A percentile compares a stretch with the other conserved stretches of the same genome.
Evolutionary conservation across 176 grass and related monocot genomes (phyloP).

Genomic region (Aegilops longissima): DNA sequence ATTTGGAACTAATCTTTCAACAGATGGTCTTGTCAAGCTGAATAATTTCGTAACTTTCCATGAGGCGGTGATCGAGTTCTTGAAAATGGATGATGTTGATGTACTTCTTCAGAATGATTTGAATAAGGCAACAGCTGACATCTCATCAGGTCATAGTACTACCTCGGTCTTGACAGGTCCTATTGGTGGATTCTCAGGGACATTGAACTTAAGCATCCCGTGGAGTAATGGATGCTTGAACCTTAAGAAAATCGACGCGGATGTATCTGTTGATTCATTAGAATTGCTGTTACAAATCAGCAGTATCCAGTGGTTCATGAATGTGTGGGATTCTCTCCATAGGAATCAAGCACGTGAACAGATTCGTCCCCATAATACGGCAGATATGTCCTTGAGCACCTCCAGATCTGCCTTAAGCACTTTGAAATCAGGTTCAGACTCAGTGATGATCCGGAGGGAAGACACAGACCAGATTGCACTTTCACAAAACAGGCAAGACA

Average conservation of each 20-base stretch:
- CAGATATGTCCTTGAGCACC: slow-evolving; percentile 41
- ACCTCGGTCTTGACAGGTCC: slow-evolving; percentile 75
- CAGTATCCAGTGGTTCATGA: slow-evolving; percentile 68
- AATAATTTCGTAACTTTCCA: slow-evolving; percentile 89
- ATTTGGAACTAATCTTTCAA: slow-evolving; percentile 72
- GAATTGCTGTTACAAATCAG: slow-evolving; percentile 78
- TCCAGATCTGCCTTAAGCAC: slow-evolving; percentile 33
- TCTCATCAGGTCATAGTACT: slow-evolving; percentile 48
- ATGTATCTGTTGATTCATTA: slow-evolving; percentile 71
- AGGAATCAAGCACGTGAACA: slow-evolving; percentile 39
- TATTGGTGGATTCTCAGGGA: slow-evolving; percentile 81
- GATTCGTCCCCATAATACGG: slow-evolving; percentile 27
- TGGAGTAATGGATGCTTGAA: slow-evolving; percentile 87
- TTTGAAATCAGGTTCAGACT: slow-evolving; percentile 46
- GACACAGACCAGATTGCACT: slow-evolving; percentile 13
- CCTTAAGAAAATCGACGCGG: slow-evolving; percentile 78
- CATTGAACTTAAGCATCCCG: slow-evolving; percentile 88
- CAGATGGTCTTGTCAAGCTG: slow-evolving; percentile 62
- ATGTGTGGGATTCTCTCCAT: slow-evolving; percentile 57
- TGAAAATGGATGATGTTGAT: slow-evolving; percentile 81
- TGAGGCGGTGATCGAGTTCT: slow-evolving; percentile 74
- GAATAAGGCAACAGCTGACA: slow-evolving; percentile 37
- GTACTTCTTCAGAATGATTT: slow-evolving; percentile 42
- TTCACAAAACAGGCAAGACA: slow-evolving; percentile 56
- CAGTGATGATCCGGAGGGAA: slow-evolving; percentile 25